These are phyloP conservation scores for Calendula officinalis DNA, from an alignment of 129 eudicot species.

Conservation along the genomic window DNA sequence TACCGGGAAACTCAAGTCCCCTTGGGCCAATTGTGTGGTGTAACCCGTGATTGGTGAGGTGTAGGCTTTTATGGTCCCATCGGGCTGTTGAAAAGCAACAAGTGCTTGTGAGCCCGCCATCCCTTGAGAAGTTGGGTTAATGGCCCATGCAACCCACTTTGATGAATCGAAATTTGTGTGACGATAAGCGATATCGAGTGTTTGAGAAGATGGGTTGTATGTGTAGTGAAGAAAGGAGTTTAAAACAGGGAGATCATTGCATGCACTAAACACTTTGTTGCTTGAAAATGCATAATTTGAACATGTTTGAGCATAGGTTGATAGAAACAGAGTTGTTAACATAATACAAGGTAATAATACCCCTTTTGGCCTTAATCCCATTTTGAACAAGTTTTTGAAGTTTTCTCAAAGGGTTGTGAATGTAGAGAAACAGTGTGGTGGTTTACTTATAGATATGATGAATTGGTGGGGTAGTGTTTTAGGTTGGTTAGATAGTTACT, in stretches of 20 bases:
- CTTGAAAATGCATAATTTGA: constrained; percentile 47
- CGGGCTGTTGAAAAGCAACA: constrained; percentile 62
- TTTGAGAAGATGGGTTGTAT: constrained; percentile 49
- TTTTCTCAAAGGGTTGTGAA: constrained; percentile 22
- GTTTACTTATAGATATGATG: constrained; percentile 35
- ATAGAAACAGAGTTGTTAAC: constrained; percentile 36
- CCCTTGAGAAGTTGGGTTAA: constrained; percentile 56
- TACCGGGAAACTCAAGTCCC: constrained; percentile 71
- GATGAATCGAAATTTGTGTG: constrained; percentile 44
- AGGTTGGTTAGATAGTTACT: constrained; percentile 42
- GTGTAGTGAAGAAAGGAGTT: constrained; percentile 79
- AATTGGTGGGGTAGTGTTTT: constrained; percentile 41
- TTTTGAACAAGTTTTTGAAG: background rate
- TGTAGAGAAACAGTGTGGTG: constrained; percentile 4
- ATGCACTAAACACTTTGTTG: constrained; percentile 47
- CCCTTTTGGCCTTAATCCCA: constrained; percentile 22
- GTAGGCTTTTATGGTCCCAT: constrained; percentile 57
- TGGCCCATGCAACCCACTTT: constrained; percentile 82
- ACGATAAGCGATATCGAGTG: constrained; percentile 60
- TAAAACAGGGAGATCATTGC: constrained; percentile 68
- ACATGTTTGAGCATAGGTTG: constrained; percentile 52
- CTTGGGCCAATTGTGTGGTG: constrained; percentile 46
- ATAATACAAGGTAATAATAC: constrained; percentile 35
- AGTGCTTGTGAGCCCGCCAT: constrained; percentile 80
- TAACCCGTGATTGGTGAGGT: constrained; percentile 59